These are phyloP conservation scores for Arachis hypogaea DNA, from an alignment of 306 rosid genomes.

Conservation along the genomic window DNA sequence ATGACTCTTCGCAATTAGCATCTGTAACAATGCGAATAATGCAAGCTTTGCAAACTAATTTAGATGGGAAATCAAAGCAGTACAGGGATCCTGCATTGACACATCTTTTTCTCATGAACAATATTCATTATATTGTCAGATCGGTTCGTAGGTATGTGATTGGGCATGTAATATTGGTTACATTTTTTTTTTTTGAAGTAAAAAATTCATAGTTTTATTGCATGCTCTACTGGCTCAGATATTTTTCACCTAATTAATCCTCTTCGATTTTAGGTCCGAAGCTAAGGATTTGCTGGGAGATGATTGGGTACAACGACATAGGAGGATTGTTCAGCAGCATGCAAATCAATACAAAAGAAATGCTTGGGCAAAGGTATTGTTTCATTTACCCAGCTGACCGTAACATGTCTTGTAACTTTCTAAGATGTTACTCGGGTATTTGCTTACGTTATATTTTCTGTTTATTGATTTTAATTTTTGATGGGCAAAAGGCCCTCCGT, in stretches of 20 bases:
- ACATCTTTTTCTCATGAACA: constrained; percentile 95
- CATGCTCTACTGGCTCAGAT: constrained; percentile 10
- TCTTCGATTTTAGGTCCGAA: constrained; percentile 72
- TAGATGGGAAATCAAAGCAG: constrained; percentile 97
- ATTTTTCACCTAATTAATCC: constrained; percentile 12
- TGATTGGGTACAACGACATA: constrained; percentile 97
- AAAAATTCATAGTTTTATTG: constrained; percentile 29
- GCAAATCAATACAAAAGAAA: constrained; percentile 96
- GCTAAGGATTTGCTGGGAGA: constrained; percentile 99
- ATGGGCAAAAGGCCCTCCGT: not conserved
- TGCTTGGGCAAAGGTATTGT: constrained; percentile 89
- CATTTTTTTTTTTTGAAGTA: constrained; percentile 5
- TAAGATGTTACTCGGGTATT: constrained; percentile 15
- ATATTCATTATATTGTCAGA: constrained; percentile 96
- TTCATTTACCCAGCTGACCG: constrained; percentile 13
- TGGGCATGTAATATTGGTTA: not conserved
- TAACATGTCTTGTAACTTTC: constrained; percentile 22
- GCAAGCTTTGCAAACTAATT: constrained; percentile 97
- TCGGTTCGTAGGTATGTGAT: constrained; percentile 86
- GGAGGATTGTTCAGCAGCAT: constrained; percentile 96
- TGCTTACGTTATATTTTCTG: not conserved
- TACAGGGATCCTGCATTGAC: constrained; percentile 84
- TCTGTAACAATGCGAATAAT: constrained; percentile 91
- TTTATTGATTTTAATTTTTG: not conserved
- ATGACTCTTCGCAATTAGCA: constrained; percentile 79